These are phyloP conservation scores for Microbotryum scabiosae DNA, from an alignment of 1,284 basidiomycete genomes.

Conservation along the genomic window DNA sequence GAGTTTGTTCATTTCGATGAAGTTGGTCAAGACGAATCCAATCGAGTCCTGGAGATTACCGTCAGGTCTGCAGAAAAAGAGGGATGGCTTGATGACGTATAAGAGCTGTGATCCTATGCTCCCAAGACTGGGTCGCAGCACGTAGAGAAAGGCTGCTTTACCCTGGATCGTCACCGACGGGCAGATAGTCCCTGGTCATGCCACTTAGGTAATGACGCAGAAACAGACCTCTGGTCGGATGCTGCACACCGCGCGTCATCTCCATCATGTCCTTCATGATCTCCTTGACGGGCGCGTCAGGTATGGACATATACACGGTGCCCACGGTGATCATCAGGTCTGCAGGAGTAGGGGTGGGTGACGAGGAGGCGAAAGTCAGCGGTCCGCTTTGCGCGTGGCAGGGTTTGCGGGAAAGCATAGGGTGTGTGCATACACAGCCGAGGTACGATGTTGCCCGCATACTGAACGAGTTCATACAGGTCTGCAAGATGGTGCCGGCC, in stretches of 20 bases:
- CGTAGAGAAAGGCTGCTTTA: slow-evolving; percentile 42
- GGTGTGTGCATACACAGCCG: slow-evolving; percentile 41
- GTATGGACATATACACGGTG: slow-evolving; percentile 92
- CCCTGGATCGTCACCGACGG: slow-evolving; percentile 72
- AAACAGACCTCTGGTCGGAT: slow-evolving; percentile 86
- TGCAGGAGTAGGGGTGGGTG: not conserved
- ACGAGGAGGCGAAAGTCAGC: too few relatives aligned
- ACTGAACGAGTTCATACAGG: slow-evolving; percentile 94
- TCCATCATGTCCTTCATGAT: slow-evolving; percentile 99
- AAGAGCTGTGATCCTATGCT: not conserved
- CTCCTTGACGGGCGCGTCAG: slow-evolving; percentile 89
- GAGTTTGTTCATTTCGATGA: slow-evolving; percentile 98
- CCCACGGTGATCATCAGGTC: slow-evolving; percentile 98
- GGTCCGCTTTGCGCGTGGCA: slow-evolving; percentile 39
- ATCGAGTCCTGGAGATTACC: slow-evolving; percentile 90
- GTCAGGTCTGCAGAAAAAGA: slow-evolving; percentile 50
- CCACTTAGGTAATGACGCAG: slow-evolving; percentile 88
- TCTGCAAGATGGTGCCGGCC: slow-evolving; percentile 88
- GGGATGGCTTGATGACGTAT: not conserved
- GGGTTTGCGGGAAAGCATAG: too few relatives aligned
- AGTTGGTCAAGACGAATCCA: slow-evolving; percentile 88
- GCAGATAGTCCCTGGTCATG: slow-evolving; percentile 87
- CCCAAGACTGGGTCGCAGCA: not conserved
- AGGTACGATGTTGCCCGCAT: slow-evolving; percentile 81
- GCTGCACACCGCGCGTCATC: slow-evolving; percentile 89